Percentiles rank a stretch among this genome's conserved stretches.
These are phyloP conservation scores for Corylus avellana DNA, from an alignment of 306 rosid genomes.

Conservation along the genomic window DNA sequence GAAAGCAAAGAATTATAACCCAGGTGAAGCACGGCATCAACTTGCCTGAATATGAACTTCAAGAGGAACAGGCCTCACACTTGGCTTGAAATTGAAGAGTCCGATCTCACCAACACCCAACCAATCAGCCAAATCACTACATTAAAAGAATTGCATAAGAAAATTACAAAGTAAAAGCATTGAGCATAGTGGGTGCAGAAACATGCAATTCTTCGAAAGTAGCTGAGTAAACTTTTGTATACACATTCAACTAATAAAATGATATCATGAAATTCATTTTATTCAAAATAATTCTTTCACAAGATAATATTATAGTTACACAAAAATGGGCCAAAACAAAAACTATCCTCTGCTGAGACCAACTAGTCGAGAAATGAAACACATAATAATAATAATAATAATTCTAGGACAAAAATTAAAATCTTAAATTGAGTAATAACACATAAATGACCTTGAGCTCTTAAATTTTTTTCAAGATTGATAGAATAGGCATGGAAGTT, in stretches of 20 bases:
- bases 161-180: conserved; percentile 2
- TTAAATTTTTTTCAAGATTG: not conserved
- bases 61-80: conserved; percentile 96
- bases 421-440: not conserved
- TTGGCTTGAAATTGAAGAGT: conserved; percentile 97
- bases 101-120: conserved; percentile 95
- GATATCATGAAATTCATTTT: too few species aligned
- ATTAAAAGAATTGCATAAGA: conserved; percentile 26
- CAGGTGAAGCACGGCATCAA: conserved; percentile 31
- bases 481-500: not conserved
- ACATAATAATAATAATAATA: not conserved
- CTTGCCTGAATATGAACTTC: conserved; percentile 99
- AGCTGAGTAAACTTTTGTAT: not conserved
- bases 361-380: not conserved
- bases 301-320: not conserved
- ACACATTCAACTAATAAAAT: not conserved
- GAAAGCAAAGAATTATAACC: conserved; percentile 8
- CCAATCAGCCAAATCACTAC: conserved; percentile 95
- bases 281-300: too few species aligned
- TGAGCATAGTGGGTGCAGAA: conserved; percentile 3
- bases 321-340: not conserved
- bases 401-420: not conserved
- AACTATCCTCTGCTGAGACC: not conserved
- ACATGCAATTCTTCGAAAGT: not conserved
- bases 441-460: not conserved